Evolutionary conservation across 306 rosid genomes (phyloP), one percentile per base, ranked within the genome.

Genomic region (Dryas octopetala): DNA sequence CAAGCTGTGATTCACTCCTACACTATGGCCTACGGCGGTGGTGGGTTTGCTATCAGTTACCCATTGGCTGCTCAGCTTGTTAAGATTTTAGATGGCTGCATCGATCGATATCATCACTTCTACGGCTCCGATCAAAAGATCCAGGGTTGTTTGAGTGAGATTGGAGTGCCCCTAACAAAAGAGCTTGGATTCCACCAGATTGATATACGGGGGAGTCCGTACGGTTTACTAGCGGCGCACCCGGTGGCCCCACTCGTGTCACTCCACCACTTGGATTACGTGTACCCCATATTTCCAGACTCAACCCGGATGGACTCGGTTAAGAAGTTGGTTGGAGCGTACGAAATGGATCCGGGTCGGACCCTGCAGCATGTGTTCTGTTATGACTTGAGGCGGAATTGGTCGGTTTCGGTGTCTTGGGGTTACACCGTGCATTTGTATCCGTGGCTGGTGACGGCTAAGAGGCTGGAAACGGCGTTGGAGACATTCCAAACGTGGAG

Each of bases 171-270:
- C 17, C 1, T 90, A 9, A 87, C 97, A 73, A 89, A 79, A 72
- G 93, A 93, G 67, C 85, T 63, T 9, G 98, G 93, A 1, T 93
- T 93, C 66, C 98, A 93, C 78, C 98, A 90, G 91, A 72, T 86
- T 32, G 97, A 93, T 62, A 80, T 93, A 55, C 82, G 85, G 14
- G 96, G 97, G 5, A 81, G 16, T 61, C 87, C 92, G 0, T 90
- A 87, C 7, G 98, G 97, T 2, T 47, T 90, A 9, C 54, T 93
- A 16, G 89, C 97, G 12, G 84, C 96, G 4, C 98, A 90, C 71
- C 97, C 97, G 2, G 47, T 83, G 38, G 93, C 87, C 15, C 97
- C 96, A 3, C 55, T 93, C 23, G 96, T 90, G 4, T 89, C 98
- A 0, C 81, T 93, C 19, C 98, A 93, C 80, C 98, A 93, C 71